Base-by-base conservation (phyloP, 202 grass and related monocot species). In the Schoenoplectus tabernaemontani region DNA sequence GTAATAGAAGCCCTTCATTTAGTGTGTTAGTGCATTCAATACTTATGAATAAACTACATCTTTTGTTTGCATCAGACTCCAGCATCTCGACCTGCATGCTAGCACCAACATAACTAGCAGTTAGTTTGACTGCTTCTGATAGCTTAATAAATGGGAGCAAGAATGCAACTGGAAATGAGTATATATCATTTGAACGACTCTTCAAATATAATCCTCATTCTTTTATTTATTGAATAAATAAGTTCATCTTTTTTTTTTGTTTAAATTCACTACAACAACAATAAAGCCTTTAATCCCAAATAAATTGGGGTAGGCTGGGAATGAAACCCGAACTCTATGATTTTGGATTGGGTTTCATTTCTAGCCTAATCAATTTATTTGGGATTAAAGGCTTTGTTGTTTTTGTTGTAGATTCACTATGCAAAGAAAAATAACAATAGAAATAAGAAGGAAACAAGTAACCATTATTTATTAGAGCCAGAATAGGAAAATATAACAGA, bases 1-100 rank as follows among this genome's bases (percentile, higher is more conserved):
- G 91, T 76, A 98, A 77, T 41, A 94, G 80, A 82, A 94, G 89
- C 68, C 87, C 95, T 92, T 95, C 89, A 83, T 98, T 98, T 79
- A 98, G 88, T 69, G 96, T 98, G 86, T 98, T 90, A 69, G 92
- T 91, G 53, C 96, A 95, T 80, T 98, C 96, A 53, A 91, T 89
- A 65, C 96, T 95, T 82, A 98, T 82, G 88, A 87, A 91, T 85
- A 98, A 92, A 70, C 83, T 88, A 16, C 64, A 84, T 36, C 86
- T 94, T 84, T 78, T 83, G 71, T 95, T 94, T 54, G 82, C 85
- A 73, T 98, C 83, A 58, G 82, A 61, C 91, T 98, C 86, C 88
- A 98, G 85, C 78, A 82, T 81, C 81, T 95, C 91, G 57, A 98
- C 88, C 96, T 98, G 87, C 78, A 87, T 80, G 43, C 82, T 79